Evolutionary conservation across 805 yeast genomes (phyloP).

Genomic region (Kazachstania bromeliacearum): DNA sequence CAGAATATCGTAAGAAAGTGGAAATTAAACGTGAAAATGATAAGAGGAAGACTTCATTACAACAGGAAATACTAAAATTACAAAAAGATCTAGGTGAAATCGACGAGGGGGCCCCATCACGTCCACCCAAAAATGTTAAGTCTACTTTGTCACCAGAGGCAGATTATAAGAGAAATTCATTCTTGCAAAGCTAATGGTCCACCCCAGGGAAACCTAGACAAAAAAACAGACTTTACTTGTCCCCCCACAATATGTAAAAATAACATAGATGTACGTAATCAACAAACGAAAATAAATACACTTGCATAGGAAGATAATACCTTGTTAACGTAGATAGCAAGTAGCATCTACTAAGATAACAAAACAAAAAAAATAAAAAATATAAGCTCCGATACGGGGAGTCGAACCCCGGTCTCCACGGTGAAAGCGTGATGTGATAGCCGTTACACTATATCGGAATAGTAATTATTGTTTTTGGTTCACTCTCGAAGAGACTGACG

Average conservation of each 20-base stretch:
- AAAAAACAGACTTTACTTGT: too few species aligned
- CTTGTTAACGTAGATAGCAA: too few species aligned
- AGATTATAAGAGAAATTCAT: not conserved
- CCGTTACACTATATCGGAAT: slow-evolving; percentile 31
- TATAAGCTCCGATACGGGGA: slow-evolving; percentile 27
- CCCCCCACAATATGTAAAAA: too few species aligned
- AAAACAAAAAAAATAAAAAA: slow-evolving; percentile 2
- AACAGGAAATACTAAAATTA: slow-evolving; percentile 23
- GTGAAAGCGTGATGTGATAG: slow-evolving; percentile 30
- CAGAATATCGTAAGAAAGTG: slow-evolving; percentile 25
- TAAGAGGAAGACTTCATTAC: slow-evolving; percentile 27
- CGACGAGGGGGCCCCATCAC: not conserved
- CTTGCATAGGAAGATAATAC: too few species aligned
- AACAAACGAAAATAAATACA: too few species aligned
- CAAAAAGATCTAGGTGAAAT: slow-evolving; percentile 18
- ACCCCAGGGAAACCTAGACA: too few species aligned
- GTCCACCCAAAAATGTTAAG: not conserved
- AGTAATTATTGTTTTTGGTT: not conserved
- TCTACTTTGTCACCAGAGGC: not conserved
- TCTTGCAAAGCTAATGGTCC: too few species aligned
- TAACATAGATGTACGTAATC: too few species aligned
- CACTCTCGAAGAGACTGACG: not conserved
- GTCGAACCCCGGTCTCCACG: slow-evolving; percentile 32
- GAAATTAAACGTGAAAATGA: slow-evolving; percentile 30
- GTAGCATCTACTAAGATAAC: too few species aligned